Conservation (phyloP, 2,329 filamentous ascomycete species). For the Fragosphaeria purpurea region DNA sequence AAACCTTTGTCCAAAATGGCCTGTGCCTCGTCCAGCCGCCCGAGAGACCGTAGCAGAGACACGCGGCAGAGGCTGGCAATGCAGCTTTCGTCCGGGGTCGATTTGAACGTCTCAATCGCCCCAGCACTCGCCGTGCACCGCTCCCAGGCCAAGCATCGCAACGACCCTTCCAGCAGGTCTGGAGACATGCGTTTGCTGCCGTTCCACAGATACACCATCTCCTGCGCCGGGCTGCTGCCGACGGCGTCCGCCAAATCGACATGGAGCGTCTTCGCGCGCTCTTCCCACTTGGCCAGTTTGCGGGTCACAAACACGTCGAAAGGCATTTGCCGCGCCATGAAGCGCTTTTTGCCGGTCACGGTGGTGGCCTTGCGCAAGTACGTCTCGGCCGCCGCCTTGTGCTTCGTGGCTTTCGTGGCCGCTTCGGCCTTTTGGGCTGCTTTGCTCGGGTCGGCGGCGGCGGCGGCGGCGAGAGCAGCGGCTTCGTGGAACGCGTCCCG, state of each 20-base stretch:
- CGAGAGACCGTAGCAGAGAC: slow-evolving; percentile 54
- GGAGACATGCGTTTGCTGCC: slow-evolving; percentile 71
- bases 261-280: slow-evolving; percentile 55
- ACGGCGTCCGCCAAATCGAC: slow-evolving; percentile 69
- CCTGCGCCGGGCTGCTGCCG: slow-evolving; percentile 69
- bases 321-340: slow-evolving; percentile 82
- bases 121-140: slow-evolving; percentile 44
- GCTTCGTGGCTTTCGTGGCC: slow-evolving; percentile 31
- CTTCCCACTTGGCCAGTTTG: slow-evolving; percentile 84
- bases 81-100: slow-evolving; percentile 49
- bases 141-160: slow-evolving; percentile 54
- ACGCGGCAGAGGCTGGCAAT: slow-evolving; percentile 58
- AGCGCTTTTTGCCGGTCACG: slow-evolving; percentile 72
- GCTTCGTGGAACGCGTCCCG: slow-evolving; percentile 43
- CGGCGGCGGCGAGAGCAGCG: slow-evolving; percentile 16
- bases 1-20: slow-evolving; percentile 54
- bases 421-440: slow-evolving; percentile 2
- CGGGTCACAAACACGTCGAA: slow-evolving; percentile 79
- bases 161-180: slow-evolving; percentile 52
- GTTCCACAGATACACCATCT: slow-evolving; percentile 94
- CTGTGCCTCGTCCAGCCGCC: slow-evolving; percentile 54
- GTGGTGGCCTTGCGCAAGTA: slow-evolving; percentile 62
- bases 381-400: slow-evolving; percentile 57
- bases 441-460: slow-evolving; percentile 16
- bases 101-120: slow-evolving; percentile 34